Conservation (phyloP, 768 basidiomycete genomes). For the Neoboletus magnificus region DNA sequence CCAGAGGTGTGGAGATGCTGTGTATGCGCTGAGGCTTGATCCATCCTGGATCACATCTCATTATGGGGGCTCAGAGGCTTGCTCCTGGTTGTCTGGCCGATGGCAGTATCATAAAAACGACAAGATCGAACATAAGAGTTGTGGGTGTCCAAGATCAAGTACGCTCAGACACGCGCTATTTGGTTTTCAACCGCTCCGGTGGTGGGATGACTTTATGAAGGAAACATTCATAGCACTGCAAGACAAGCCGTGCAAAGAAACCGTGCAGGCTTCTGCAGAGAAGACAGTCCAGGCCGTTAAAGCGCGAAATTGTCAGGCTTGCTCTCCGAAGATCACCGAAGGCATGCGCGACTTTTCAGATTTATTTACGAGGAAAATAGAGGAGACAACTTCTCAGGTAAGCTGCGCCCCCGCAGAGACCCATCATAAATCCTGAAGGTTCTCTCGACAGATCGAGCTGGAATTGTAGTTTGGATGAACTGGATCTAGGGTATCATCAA, state of each 20-base stretch:
- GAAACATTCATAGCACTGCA: constrained; percentile 7
- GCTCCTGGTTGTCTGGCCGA: constrained; percentile 6
- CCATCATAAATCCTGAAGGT: too few species aligned
- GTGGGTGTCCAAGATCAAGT: not conserved
- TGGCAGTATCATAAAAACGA: not conserved
- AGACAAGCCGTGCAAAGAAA: constrained; percentile 17
- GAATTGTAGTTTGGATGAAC: constrained; percentile 1
- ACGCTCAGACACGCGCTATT: not conserved
- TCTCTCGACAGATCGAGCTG: constrained; percentile 9
- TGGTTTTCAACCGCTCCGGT: not conserved
- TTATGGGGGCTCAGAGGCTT: not conserved
- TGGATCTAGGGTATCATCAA: not conserved
- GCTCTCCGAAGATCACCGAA: not conserved
- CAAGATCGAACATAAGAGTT: too few species aligned
- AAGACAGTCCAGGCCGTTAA: not conserved
- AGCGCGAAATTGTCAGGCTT: not conserved
- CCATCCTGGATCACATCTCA: constrained; percentile 12
- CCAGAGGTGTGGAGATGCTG: constrained; percentile 11
- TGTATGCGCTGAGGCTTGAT: not conserved
- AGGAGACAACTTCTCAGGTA: constrained; percentile 9
- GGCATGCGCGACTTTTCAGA: constrained; percentile 15
- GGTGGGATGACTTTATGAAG: constrained; percentile 26
- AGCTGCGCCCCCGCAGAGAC: not conserved
- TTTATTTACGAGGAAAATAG: constrained; percentile 12
- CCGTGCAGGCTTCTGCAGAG: constrained; percentile 1